Conservation (phyloP, 805 yeast genomes). For the Sugiyamaella valdiviana region DNA sequence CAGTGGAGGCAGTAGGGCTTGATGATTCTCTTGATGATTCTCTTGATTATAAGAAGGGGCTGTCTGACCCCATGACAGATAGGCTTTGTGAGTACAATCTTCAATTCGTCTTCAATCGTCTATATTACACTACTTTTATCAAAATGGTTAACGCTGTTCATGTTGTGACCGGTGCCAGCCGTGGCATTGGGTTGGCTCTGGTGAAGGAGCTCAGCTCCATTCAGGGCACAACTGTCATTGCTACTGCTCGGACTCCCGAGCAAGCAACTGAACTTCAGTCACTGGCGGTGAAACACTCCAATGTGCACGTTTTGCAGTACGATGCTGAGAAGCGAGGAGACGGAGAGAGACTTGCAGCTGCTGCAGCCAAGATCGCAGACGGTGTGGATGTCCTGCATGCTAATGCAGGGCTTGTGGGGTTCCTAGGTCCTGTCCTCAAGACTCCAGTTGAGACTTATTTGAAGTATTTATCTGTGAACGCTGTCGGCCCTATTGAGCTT, state of each 20-base stretch:
- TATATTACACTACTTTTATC: too few relatives aligned
- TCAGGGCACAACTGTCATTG: constrained; percentile 24
- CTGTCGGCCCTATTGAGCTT: neutral
- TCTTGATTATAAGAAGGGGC: too few relatives aligned
- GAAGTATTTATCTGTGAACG: neutral
- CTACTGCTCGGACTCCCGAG: constrained; percentile 17
- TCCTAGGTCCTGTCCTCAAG: neutral
- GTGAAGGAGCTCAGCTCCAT: constrained; percentile 25
- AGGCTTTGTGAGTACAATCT: too few relatives aligned
- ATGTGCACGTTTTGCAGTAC: constrained; percentile 23
- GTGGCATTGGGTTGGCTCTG: constrained; percentile 35
- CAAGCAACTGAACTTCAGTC: constrained; percentile 12
- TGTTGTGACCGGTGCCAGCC: constrained; percentile 32
- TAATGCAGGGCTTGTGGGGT: neutral
- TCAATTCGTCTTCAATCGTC: too few relatives aligned
- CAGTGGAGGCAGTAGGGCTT: too few relatives aligned
- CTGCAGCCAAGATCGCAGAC: neutral
- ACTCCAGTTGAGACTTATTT: neutral
- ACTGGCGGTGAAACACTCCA: constrained; percentile 11
- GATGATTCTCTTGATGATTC: too few relatives aligned
- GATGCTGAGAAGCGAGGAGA: constrained; percentile 13
- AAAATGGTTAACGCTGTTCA: constrained; percentile 25
- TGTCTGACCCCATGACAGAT: too few relatives aligned
- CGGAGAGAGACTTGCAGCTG: neutral
- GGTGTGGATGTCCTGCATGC: constrained; percentile 4